A percentile compares a stretch with the other conserved stretches of the same genome.
Conservation (phyloP, 345 rosid genomes). For the Citrus maxima region DNA sequence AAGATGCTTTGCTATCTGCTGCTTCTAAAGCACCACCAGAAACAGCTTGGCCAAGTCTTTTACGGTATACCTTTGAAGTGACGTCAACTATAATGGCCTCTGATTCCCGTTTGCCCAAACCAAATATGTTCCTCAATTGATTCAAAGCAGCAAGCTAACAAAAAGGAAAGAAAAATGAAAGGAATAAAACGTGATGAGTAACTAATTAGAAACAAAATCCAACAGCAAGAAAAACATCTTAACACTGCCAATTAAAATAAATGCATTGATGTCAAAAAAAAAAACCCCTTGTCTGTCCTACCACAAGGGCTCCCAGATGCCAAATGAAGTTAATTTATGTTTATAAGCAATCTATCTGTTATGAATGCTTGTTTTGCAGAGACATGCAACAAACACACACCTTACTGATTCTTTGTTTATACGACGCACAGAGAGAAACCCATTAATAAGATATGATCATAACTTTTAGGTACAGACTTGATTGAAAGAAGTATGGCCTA, state of each 20-base stretch:
- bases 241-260: neutral
- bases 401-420: neutral
- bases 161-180: conserved; percentile 1
- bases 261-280: neutral
- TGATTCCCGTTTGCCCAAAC: conserved; percentile 84
- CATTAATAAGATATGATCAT: neutral
- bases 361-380: neutral
- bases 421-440: neutral
- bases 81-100: conserved; percentile 75
- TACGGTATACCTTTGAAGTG: conserved; percentile 83
- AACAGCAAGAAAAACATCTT: neutral
- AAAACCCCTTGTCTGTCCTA: neutral
- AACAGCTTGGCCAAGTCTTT: conserved; percentile 70
- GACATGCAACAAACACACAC: neutral
- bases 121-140: conserved; percentile 83
- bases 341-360: neutral
- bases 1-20: conserved; percentile 93
- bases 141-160: conserved; percentile 67
- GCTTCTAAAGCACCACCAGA: conserved; percentile 78
- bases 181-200: neutral
- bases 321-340: neutral
- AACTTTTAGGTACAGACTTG: neutral
- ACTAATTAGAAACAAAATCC: conserved; percentile 1
- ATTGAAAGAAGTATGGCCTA: neutral
- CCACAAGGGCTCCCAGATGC: neutral